Evolutionary conservation across 2,329 filamentous ascomycete species (phyloP), one percentile per base, ranked within the genome.

Genomic region (Aciculosporium take): DNA sequence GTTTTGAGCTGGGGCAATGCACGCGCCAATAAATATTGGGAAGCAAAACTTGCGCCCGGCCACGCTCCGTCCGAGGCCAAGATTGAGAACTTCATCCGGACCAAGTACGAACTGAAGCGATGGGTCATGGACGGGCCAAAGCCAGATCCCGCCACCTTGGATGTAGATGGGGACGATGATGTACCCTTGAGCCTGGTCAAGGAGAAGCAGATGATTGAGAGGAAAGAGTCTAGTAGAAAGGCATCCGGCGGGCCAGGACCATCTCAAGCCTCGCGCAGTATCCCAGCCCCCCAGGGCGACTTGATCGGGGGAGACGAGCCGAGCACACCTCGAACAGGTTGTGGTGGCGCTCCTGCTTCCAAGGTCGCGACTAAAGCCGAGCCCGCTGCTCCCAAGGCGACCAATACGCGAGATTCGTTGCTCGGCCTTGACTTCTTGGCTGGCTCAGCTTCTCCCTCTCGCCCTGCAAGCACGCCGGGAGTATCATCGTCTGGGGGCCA

Each of bases 81-180:
- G 72, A 96, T 98, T 53, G 91, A 98, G 72, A 98, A 96, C 69
- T 98, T 98, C 57, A 96, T 98, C 54, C 80, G 91, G 51, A 98
- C 93, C 43, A 98, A 98, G 64, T 98, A 98, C 63, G 91, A 98
- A 61, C 83, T 91, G 41, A 96, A 94, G 74, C 75, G 93, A 66
- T 98, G 91, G 91, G 83, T 87, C n/a, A 96, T 96, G 88, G 91
- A 98, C 46, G 91, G 91, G 1, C 79, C 79, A 5, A 89, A 93
- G 57, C 93, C 93, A 5, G 87, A 96, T 58, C 91, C 93, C n/a
- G 73, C 84, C 3, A 84, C 83, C 2, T 65, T 98, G 39, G 86
- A 93, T 57, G 77, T 68, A 12, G 84, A 86, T 13, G 87, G 79
- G 41, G 89, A 95, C 54, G 87, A 94, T 51, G 87, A 96, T 59